These are phyloP conservation scores for Suillus brevipes DNA, from an alignment of 768 basidiomycete species.

Conservation along the genomic window DNA sequence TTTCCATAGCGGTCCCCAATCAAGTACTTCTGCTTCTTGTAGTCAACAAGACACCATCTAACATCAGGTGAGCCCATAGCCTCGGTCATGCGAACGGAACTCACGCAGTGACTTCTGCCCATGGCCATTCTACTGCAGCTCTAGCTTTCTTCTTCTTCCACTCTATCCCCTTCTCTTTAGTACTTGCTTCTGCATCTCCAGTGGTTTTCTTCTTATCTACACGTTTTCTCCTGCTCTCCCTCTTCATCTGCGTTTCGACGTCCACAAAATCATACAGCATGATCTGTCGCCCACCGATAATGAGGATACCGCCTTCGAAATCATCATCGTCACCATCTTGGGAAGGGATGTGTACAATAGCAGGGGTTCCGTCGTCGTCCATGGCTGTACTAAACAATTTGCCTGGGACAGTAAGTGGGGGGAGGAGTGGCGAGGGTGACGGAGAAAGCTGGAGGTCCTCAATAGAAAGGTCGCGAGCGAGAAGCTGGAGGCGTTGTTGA, in stretches of 20 bases:
- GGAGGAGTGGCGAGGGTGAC: constrained; percentile 46
- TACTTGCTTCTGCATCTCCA: constrained; percentile 39
- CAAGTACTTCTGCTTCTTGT: constrained; percentile 48
- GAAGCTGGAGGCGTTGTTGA: constrained; percentile 59
- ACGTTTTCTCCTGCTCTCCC: constrained; percentile 54
- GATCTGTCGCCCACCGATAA: constrained; percentile 68
- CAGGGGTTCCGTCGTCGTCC: constrained; percentile 38
- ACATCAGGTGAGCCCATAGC: constrained; percentile 4
- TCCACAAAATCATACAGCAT: constrained; percentile 60
- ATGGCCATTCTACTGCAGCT: constrained; percentile 70
- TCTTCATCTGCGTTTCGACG: constrained; percentile 47
- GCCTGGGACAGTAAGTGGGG: constrained; percentile 52
- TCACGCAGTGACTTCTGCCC: constrained; percentile 71
- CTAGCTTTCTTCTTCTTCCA: constrained; percentile 53
- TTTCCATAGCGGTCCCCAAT: constrained; percentile 74
- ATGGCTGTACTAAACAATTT: constrained; percentile 38
- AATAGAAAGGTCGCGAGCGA: constrained; percentile 55
- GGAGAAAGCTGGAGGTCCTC: constrained; percentile 50
- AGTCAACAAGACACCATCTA: constrained; percentile 56
- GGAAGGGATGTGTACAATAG: constrained; percentile 39
- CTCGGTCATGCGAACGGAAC: constrained; percentile 22
- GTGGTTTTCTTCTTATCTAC: constrained; percentile 53
- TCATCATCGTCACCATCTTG: constrained; percentile 26
- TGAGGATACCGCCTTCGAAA: constrained; percentile 65
- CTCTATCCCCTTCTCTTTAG: constrained; percentile 54